Percentiles rank a stretch among this genome's conserved stretches.
phyloP scores from a whole-genome alignment of 495 filamentous ascomycete species.

The Aspergillus biplanus region DNA sequence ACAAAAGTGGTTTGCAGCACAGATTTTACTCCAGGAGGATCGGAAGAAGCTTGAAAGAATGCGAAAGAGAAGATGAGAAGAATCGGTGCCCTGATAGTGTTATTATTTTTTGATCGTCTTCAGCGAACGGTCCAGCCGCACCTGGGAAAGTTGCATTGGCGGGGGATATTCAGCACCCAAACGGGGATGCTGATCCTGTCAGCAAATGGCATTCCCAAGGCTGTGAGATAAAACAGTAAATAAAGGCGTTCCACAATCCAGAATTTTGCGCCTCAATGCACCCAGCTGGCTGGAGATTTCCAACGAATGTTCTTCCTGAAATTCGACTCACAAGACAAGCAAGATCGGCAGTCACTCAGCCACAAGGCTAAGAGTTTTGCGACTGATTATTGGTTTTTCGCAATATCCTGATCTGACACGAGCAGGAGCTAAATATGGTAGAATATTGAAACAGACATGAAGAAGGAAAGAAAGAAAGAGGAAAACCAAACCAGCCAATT shows the following conservation, averaged over 20 bases:
- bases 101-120: slow-evolving; percentile 4
- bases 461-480: not conserved
- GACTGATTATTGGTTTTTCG: no score
- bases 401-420: no score
- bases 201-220: not conserved
- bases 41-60: not conserved
- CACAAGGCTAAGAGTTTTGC: not conserved
- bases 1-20: not conserved
- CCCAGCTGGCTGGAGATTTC: not conserved
- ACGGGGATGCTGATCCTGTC: slow-evolving; percentile 1
- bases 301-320: not conserved
- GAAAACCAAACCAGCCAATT: not conserved
- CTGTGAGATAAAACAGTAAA: not conserved
- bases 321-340: not conserved
- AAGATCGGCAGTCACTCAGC: not conserved
- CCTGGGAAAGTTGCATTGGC: not conserved
- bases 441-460: not conserved
- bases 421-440: no score
- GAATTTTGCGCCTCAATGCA: not conserved
- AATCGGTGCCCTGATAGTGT: not conserved
- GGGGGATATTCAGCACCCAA: slow-evolving; percentile 2
- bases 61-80: not conserved
- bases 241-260: not conserved
- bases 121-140: slow-evolving; percentile 4
- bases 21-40: not conserved